A percentile compares a stretch with the other conserved stretches of the same genome.
Evolutionary conservation across 2,329 filamentous ascomycete genomes (phyloP).

Genomic region (Venturia aucupariae): DNA sequence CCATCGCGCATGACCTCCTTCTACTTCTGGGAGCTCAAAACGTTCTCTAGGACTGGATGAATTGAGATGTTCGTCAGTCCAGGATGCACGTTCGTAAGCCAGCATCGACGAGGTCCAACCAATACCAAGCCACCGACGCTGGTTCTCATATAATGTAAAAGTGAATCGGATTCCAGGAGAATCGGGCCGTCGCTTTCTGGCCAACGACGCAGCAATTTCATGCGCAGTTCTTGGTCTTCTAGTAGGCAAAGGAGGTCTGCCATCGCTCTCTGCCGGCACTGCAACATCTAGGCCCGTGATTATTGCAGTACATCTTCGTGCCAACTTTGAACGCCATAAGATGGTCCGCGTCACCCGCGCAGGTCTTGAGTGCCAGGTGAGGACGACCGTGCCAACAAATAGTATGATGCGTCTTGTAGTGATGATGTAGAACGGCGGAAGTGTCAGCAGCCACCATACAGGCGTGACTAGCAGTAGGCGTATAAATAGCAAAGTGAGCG

Average conservation of each 20-base stretch:
- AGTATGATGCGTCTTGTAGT: constrained; percentile 78
- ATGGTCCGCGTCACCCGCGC: constrained; percentile 77
- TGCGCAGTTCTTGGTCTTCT: constrained; percentile 37
- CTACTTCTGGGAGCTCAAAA: constrained; percentile 59
- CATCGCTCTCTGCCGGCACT: constrained; percentile 25
- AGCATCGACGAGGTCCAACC: constrained; percentile 92
- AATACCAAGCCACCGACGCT: constrained; percentile 86
- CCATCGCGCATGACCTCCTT: constrained; percentile 55
- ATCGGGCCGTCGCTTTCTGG: constrained; percentile 29
- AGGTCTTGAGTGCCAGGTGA: constrained; percentile 88
- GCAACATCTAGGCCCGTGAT: constrained; percentile 75
- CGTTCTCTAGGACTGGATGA: constrained; percentile 64
- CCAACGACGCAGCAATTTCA: constrained; percentile 38
- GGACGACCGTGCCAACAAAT: constrained; percentile 71
- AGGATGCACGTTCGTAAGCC: constrained; percentile 78
- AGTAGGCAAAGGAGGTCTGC: constrained; percentile 30
- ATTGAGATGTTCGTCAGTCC: constrained; percentile 95
- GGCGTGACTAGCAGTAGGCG: constrained; percentile 82
- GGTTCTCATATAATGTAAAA: constrained; percentile 93
- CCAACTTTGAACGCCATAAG: constrained; percentile 74
- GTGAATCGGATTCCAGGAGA: constrained; percentile 87
- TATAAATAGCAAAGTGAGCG: constrained; percentile 80
- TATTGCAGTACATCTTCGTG: constrained; percentile 59
- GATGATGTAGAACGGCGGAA: constrained; percentile 75
- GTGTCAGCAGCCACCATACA: constrained; percentile 73